phyloP scores from a whole-genome alignment of 1,139 yeast genomes.

The Candida albicans region DNA sequence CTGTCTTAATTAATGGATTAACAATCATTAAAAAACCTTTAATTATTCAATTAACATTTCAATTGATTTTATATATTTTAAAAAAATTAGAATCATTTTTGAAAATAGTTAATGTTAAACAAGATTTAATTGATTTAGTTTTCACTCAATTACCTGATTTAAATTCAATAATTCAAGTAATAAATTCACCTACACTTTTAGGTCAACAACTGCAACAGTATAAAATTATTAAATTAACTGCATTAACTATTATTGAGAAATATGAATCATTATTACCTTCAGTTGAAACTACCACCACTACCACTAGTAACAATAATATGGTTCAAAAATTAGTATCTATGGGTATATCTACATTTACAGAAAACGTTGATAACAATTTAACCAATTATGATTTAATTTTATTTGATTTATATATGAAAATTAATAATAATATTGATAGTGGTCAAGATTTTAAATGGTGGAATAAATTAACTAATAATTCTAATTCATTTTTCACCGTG shows the following conservation, averaged over 20 bases:
- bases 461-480: slow-evolving; percentile 54
- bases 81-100: slow-evolving; percentile 48
- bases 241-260: slow-evolving; percentile 23
- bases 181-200: slow-evolving; percentile 16
- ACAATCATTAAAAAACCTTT: slow-evolving; percentile 50
- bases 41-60: slow-evolving; percentile 66
- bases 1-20: slow-evolving; percentile 59
- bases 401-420: slow-evolving; percentile 46
- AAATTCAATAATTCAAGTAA: slow-evolving; percentile 12
- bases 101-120: slow-evolving; percentile 30
- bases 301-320: slow-evolving; percentile 9
- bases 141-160: slow-evolving; percentile 32
- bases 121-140: slow-evolving; percentile 31
- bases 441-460: slow-evolving; percentile 53
- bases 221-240: slow-evolving; percentile 27
- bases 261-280: slow-evolving; percentile 24
- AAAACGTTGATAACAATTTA: slow-evolving; percentile 34
- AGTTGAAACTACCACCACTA: too few species aligned
- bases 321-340: slow-evolving; percentile 15
- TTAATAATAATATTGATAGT: slow-evolving; percentile 25
- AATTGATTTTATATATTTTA: slow-evolving; percentile 55
- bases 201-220: slow-evolving; percentile 12
- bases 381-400: slow-evolving; percentile 54
- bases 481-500: slow-evolving; percentile 56
- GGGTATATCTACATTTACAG: slow-evolving; percentile 20